phyloP scores from a whole-genome alignment of 2,329 filamentous ascomycete genomes.

The Ilyonectria sp. region DNA sequence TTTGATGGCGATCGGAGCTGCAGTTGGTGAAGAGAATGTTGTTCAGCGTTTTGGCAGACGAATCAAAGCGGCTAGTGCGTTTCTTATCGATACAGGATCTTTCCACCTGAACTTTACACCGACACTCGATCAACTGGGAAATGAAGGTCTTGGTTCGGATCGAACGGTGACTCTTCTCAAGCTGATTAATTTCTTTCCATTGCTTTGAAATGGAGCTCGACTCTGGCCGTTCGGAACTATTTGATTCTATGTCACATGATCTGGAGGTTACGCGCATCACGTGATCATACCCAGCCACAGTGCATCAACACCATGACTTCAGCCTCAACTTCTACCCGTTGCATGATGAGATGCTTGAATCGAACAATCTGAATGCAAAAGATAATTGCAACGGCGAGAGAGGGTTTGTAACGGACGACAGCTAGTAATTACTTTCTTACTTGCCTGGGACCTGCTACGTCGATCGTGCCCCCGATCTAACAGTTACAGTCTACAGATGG shows the following conservation, averaged over 20 bases:
- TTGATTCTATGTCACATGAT: slow-evolving; percentile 27
- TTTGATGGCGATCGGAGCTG: slow-evolving; percentile 24
- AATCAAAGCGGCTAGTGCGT: slow-evolving; percentile 46
- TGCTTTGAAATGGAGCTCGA: slow-evolving; percentile 20
- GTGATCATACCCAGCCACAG: not conserved
- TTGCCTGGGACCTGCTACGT: not conserved
- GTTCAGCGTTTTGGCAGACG: slow-evolving; percentile 35
- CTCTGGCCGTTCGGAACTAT: slow-evolving; percentile 5
- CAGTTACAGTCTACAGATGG: not conserved
- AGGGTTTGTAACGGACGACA: not conserved
- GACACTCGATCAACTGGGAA: slow-evolving; percentile 1
- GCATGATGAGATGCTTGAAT: not conserved
- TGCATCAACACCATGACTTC: not conserved
- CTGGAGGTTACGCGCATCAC: not conserved
- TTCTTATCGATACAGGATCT: slow-evolving; percentile 51
- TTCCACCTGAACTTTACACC: not conserved
- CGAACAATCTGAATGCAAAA: not conserved
- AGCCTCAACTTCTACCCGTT: too few species aligned
- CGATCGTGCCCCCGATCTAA: not conserved
- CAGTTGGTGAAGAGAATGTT: slow-evolving; percentile 40
- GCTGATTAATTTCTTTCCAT: slow-evolving; percentile 7
- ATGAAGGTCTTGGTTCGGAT: not conserved
- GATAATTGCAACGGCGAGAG: not conserved
- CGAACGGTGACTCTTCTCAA: not conserved
- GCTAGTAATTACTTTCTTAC: not conserved